These are phyloP conservation scores for Rhodosporidiobolus odoratus DNA, from an alignment of 768 basidiomycete genomes.

Conservation along the genomic window DNA sequence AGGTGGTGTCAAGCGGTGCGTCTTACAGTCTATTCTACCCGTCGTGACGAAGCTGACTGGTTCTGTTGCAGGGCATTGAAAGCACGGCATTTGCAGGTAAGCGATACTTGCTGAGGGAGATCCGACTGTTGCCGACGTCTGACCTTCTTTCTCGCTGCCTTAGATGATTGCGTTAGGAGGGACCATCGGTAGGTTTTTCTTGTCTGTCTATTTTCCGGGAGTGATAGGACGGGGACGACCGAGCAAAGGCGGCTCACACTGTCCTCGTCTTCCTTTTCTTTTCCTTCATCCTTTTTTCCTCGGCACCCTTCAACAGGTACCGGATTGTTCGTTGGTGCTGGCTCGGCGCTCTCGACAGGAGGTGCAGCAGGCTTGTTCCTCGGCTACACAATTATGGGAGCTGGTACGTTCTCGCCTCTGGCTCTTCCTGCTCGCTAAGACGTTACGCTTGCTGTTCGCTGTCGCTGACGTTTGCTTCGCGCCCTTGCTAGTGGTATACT, in stretches of 20 bases:
- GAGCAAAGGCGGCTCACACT: too few species aligned
- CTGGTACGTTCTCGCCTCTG: slow-evolving; percentile 42
- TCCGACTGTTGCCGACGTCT: neutral
- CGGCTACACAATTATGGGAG: slow-evolving; percentile 52
- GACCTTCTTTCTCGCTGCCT: too few species aligned
- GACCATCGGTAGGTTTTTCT: neutral
- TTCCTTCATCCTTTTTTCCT: neutral
- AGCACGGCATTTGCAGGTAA: slow-evolving; percentile 21
- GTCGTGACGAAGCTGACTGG: too few species aligned
- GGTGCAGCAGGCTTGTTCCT: slow-evolving; percentile 57
- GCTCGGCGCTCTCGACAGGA: slow-evolving; percentile 51
- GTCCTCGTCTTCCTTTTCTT: neutral
- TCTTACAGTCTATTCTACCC: too few species aligned
- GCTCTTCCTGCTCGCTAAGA: neutral
- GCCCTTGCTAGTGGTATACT: slow-evolving; percentile 30
- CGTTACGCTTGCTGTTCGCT: neutral
- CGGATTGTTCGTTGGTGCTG: slow-evolving; percentile 58
- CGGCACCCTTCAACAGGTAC: slow-evolving; percentile 46
- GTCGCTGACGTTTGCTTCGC: neutral
- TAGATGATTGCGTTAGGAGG: slow-evolving; percentile 33
- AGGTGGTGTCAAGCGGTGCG: slow-evolving; percentile 15
- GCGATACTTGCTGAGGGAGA: neutral
- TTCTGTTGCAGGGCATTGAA: slow-evolving; percentile 20
- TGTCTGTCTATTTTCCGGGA: neutral
- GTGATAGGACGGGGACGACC: too few species aligned